Conservation (phyloP, 2,329 filamentous ascomycete species). For the Aspergillus ochraceus region DNA sequence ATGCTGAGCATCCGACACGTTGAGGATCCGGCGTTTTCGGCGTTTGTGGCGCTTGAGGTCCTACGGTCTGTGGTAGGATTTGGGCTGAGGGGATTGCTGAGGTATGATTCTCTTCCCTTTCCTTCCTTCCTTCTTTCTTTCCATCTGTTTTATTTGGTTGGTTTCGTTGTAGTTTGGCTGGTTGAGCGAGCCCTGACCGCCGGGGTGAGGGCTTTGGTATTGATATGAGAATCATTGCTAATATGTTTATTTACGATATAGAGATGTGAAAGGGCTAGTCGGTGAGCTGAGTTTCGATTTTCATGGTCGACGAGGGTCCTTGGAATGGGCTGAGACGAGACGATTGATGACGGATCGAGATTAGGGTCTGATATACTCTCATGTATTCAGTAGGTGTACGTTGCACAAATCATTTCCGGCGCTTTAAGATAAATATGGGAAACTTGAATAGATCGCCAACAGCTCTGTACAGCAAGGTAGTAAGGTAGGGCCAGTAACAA, state of each 20-base stretch:
- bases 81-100: slow-evolving; percentile 28
- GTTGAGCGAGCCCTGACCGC: too few species aligned
- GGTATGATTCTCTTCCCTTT: slow-evolving; percentile 18
- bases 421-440: too few species aligned
- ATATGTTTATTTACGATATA: slow-evolving; percentile 1
- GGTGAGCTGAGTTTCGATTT: slow-evolving; percentile 35
- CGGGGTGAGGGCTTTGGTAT: too few species aligned
- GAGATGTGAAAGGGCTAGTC: slow-evolving; percentile 31
- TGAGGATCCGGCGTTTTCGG: slow-evolving; percentile 68
- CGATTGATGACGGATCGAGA: slow-evolving; percentile 9
- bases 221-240: slow-evolving; percentile 9
- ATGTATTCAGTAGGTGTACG: too few species aligned
- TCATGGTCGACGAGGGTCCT: slow-evolving; percentile 7
- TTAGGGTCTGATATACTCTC: too few species aligned
- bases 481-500: too few species aligned
- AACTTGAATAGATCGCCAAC: too few species aligned
- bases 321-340: slow-evolving; percentile 8
- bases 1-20: slow-evolving; percentile 64
- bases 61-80: slow-evolving; percentile 32
- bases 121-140: too few species aligned
- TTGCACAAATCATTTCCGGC: too few species aligned
- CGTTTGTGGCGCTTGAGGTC: slow-evolving; percentile 72
- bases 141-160: too few species aligned
- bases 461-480: too few species aligned
- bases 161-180: too few species aligned